These are phyloP conservation scores for Plantago lanceolata DNA, from an alignment of 305 asterid species.

Conservation along the genomic window DNA sequence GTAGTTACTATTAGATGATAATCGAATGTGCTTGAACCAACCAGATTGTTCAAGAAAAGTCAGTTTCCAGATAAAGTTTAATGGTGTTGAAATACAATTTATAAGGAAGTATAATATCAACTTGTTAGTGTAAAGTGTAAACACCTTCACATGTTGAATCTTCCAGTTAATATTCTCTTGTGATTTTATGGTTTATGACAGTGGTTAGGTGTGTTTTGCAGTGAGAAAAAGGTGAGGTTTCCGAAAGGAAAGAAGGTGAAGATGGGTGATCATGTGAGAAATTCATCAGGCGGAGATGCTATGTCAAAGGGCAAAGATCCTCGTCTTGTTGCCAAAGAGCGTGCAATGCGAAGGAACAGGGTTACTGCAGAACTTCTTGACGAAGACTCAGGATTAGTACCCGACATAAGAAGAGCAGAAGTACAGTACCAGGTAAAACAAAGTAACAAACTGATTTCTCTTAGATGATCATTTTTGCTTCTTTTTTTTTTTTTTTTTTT, in stretches of 20 bases:
- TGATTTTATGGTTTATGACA: conserved; percentile 9
- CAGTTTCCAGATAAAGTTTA: too few relatives aligned
- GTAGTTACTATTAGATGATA: too few relatives aligned
- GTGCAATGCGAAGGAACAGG: conserved; percentile 49
- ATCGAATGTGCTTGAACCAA: too few relatives aligned
- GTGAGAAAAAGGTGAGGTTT: conserved; percentile 79
- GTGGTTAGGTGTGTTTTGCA: conserved; percentile 22
- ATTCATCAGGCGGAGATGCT: conserved; percentile 31
- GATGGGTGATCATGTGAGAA: conserved; percentile 46
- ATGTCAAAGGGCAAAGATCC: conserved; percentile 42
- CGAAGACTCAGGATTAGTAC: conserved; percentile 46
- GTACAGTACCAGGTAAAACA: conserved; percentile 54
- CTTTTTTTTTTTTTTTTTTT: conserved; percentile 6
- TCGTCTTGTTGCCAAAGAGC: conserved; percentile 61
- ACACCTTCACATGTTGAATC: background rate
- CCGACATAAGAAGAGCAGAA: conserved; percentile 64
- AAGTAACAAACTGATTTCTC: conserved; percentile 6
- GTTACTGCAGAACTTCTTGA: conserved; percentile 43
- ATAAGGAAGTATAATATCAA: too few relatives aligned
- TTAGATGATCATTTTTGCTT: background rate
- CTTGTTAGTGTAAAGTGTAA: too few relatives aligned
- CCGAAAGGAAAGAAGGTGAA: conserved; percentile 92
- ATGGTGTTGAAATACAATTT: too few relatives aligned
- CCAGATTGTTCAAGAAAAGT: too few relatives aligned
- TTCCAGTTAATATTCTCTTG: background rate